A percentile compares a stretch with the other conserved stretches of the same genome.
Conservation (phyloP, 164 flowering plant genomes). For the Nymphaea thermarum region DNA sequence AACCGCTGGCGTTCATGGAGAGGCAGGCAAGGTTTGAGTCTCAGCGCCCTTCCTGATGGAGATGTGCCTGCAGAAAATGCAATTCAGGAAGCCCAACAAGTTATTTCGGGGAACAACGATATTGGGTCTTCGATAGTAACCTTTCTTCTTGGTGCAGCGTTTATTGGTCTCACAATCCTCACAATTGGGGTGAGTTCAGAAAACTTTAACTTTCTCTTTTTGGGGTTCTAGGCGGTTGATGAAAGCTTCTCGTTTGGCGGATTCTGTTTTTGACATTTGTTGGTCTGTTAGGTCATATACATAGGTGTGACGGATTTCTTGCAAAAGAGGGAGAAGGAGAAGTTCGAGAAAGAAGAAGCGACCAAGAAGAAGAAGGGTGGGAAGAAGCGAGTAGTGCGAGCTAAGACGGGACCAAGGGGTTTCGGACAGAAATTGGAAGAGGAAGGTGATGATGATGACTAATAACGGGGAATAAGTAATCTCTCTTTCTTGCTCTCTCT, state of each 20-base stretch:
- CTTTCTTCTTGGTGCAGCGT: slow-evolving; percentile 55
- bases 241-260: background rate
- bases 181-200: slow-evolving; percentile 53
- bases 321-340: slow-evolving; percentile 69
- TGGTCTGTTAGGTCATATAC: slow-evolving; percentile 47
- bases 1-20: slow-evolving; percentile 4
- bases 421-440: slow-evolving; percentile 68
- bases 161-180: slow-evolving; percentile 51
- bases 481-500: background rate
- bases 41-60: slow-evolving; percentile 21
- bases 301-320: slow-evolving; percentile 69
- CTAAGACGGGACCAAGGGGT: slow-evolving; percentile 61
- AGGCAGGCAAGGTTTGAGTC: slow-evolving; percentile 15
- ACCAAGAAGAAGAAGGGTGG: slow-evolving; percentile 36
- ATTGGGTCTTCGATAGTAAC: slow-evolving; percentile 28
- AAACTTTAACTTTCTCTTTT: background rate
- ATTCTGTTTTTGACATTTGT: slow-evolving; percentile 3
- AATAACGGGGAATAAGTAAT: background rate
- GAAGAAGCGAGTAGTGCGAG: slow-evolving; percentile 28
- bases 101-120: slow-evolving; percentile 26
- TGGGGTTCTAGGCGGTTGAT: background rate
- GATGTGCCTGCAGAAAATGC: slow-evolving; percentile 17
- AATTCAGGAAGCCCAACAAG: slow-evolving; percentile 25
- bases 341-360: slow-evolving; percentile 65
- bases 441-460: slow-evolving; percentile 16